These are phyloP conservation scores for Penicillium alfredii DNA, from an alignment of 495 filamentous ascomycete genomes.

Conservation along the genomic window DNA sequence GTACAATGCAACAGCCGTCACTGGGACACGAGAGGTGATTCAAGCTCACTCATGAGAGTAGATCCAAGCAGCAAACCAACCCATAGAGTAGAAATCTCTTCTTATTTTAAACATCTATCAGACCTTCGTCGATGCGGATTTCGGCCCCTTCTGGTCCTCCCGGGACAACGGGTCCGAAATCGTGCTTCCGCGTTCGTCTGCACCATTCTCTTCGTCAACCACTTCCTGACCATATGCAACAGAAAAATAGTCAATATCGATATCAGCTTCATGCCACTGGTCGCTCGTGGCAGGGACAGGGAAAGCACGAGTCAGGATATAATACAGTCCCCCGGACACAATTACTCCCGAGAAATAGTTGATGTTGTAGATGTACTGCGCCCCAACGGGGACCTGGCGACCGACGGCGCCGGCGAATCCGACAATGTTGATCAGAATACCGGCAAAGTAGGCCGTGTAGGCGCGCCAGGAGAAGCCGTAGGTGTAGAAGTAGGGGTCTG, in stretches of 20 bases:
- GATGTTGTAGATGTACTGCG: constrained; percentile 80
- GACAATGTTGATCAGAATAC: constrained; percentile 88
- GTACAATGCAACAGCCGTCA: too few relatives aligned
- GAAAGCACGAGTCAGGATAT: constrained; percentile 55
- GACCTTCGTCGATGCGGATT: constrained; percentile 10
- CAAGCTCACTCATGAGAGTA: too few relatives aligned
- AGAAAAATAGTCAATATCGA: constrained; percentile 41
- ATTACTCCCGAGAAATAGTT: constrained; percentile 87
- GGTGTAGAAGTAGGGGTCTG: constrained; percentile 65
- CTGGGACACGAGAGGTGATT: too few relatives aligned
- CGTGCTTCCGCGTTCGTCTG: constrained; percentile 4
- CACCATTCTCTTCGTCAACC: constrained; percentile 19
- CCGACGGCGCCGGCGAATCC: constrained; percentile 85
- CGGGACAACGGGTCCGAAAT: constrained; percentile 11
- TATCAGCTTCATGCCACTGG: constrained; percentile 75
- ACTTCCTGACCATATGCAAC: constrained; percentile 40
- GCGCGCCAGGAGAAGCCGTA: constrained; percentile 76
- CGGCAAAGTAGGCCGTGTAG: constrained; percentile 76
- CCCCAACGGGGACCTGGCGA: constrained; percentile 63
- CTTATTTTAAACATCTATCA: constrained; percentile 1
- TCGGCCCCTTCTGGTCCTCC: constrained; percentile 19
- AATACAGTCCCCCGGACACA: constrained; percentile 65
- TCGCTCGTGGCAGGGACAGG: constrained; percentile 71
- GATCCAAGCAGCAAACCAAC: too few relatives aligned
- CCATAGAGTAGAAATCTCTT: background rate